phyloP scores from a whole-genome alignment of 116 monocot species.

The Thalassia testudinum region DNA sequence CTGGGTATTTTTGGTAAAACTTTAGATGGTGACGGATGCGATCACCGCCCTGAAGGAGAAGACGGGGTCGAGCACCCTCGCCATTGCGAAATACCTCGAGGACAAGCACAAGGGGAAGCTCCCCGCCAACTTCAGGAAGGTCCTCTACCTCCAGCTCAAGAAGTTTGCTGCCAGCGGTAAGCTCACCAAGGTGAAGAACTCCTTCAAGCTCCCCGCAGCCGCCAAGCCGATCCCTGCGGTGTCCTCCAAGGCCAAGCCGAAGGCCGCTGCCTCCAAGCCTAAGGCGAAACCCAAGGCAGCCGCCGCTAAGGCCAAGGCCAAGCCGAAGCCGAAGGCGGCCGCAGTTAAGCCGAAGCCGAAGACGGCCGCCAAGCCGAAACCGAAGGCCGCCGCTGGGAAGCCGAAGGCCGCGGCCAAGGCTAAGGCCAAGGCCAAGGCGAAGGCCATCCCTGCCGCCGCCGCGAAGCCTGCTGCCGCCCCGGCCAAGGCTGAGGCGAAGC shows the following conservation, averaged over 20 bases:
- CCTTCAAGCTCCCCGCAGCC: constrained; percentile 39
- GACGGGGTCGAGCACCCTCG: constrained; percentile 54
- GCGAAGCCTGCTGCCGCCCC: constrained; percentile 8
- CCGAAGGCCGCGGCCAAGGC: constrained; percentile 4
- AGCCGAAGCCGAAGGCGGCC: constrained; percentile 5
- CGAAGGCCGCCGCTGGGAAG: background rate
- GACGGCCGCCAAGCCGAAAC: background rate
- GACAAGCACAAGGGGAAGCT: constrained; percentile 46
- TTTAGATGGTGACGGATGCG: constrained; percentile 57
- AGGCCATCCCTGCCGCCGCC: background rate
- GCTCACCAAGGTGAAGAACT: constrained; percentile 58
- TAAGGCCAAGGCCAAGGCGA: constrained; percentile 1
- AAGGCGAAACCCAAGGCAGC: constrained; percentile 12
- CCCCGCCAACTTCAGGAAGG: constrained; percentile 42
- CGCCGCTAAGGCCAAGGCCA: background rate
- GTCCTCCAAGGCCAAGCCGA: background rate
- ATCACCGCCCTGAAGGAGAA: constrained; percentile 44
- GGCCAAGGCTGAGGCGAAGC: no score
- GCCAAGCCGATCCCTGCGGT: background rate
- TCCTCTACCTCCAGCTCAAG: constrained; percentile 28
- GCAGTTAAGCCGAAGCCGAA: background rate
- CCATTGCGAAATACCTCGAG: constrained; percentile 50
- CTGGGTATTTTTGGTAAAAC: background rate
- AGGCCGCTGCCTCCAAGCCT: background rate
- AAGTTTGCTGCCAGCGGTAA: constrained; percentile 42